These are phyloP conservation scores for Ustilago crameri DNA, from an alignment of 1,284 basidiomycete species.

Conservation along the genomic window DNA sequence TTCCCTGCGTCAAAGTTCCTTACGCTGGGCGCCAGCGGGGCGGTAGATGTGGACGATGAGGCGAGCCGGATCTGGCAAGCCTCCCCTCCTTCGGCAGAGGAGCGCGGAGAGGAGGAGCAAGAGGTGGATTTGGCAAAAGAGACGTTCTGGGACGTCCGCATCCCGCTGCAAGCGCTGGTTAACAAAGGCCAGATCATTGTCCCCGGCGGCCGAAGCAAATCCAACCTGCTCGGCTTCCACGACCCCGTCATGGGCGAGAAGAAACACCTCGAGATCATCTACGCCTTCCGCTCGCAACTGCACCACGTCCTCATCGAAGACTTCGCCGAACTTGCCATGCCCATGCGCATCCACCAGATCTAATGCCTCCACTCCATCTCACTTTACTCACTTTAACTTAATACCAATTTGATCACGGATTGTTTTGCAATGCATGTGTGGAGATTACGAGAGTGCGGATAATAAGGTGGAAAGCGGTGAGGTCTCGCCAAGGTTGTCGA, in stretches of 20 bases:
- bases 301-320: conserved; percentile 84
- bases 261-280: conserved; percentile 79
- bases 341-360: conserved; percentile 70
- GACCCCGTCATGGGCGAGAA: conserved; percentile 78
- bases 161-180: conserved; percentile 84
- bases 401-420: too few species aligned
- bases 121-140: conserved; percentile 10
- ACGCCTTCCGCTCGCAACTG: conserved; percentile 77
- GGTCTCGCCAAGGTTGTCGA: conserved; percentile 1
- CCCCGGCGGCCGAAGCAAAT: conserved; percentile 77
- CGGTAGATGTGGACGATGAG: too few species aligned
- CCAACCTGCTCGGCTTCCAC: conserved; percentile 78
- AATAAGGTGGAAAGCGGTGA: neutral
- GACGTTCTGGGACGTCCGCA: conserved; percentile 78
- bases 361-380: neutral
- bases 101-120: neutral
- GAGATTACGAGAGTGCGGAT: neutral
- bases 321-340: conserved; percentile 77
- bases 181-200: conserved; percentile 81
- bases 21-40: too few species aligned
- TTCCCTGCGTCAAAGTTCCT: conserved; percentile 32
- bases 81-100: too few species aligned
- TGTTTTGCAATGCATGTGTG: conserved; percentile 1
- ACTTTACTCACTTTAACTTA: too few species aligned
- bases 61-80: too few species aligned